Evolutionary conservation across 148 eudicot genomes (phyloP).

Genomic region (Rhododendron kiyosumense): DNA sequence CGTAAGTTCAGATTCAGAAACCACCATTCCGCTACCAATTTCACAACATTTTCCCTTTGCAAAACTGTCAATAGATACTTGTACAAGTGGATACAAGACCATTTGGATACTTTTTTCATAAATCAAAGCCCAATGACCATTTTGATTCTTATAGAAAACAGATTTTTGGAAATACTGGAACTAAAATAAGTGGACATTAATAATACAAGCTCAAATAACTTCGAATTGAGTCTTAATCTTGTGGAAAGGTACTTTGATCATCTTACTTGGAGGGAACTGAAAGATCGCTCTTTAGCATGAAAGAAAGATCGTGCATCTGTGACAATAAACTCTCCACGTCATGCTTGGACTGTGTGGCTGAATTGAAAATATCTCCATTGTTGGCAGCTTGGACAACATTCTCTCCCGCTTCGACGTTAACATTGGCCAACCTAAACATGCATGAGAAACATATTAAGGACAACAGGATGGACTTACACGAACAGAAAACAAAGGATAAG

Average conservation of each 20-base stretch:
- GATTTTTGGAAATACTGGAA: background rate
- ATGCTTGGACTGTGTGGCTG: constrained; percentile 12
- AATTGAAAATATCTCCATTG: constrained; percentile 23
- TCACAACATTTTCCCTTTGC: background rate
- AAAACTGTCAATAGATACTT: background rate
- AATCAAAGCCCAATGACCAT: background rate
- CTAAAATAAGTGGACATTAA: background rate
- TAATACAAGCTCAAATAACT: constrained; percentile 2
- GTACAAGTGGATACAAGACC: background rate
- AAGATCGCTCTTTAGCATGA: constrained; percentile 64
- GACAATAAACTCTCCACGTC: constrained; percentile 53
- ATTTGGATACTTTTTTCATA: background rate
- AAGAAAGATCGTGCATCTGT: constrained; percentile 84
- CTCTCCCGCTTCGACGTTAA: constrained; percentile 18
- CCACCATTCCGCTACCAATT: background rate
- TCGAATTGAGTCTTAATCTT: constrained; percentile 5
- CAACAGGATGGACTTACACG: background rate
- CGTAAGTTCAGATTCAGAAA: background rate
- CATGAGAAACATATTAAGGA: background rate
- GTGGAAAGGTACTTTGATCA: constrained; percentile 9
- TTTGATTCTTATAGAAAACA: background rate
- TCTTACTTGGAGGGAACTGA: constrained; percentile 44
- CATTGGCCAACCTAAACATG: constrained; percentile 20
- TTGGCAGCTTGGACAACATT: constrained; percentile 14
- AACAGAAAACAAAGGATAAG: background rate